These are phyloP conservation scores for Diaporthe sp. DNA, from an alignment of 2,329 filamentous ascomycete genomes.

Conservation along the genomic window DNA sequence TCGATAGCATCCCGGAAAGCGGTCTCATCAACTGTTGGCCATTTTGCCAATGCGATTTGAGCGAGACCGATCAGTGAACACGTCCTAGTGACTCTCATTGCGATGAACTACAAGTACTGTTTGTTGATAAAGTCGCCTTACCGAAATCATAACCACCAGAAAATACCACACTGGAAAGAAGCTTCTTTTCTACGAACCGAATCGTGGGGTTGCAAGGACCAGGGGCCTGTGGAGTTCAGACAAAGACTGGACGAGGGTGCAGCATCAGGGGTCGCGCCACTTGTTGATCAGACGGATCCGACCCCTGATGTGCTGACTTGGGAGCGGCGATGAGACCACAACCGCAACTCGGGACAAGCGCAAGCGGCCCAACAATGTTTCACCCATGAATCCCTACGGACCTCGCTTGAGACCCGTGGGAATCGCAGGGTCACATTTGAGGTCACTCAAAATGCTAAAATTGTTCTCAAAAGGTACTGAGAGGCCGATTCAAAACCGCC, in stretches of 20 bases:
- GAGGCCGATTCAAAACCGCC: not conserved
- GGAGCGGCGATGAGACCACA: conserved; percentile 19
- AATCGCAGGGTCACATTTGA: not conserved
- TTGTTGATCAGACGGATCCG: conserved; percentile 34
- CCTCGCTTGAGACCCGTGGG: not conserved
- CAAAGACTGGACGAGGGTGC: conserved; percentile 4
- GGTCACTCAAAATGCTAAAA: not conserved
- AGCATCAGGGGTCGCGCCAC: conserved; percentile 30
- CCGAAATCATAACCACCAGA: not conserved
- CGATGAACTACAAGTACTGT: not conserved
- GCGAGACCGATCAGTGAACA: conserved; percentile 8
- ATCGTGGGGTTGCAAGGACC: conserved; percentile 10
- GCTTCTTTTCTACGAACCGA: not conserved
- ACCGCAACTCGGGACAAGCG: conserved; percentile 10
- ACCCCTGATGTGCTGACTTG: conserved; percentile 31
- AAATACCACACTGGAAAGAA: not conserved
- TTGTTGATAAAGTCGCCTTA: not conserved
- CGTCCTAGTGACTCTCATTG: not conserved
- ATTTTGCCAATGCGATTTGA: conserved; percentile 4
- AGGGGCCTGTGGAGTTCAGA: not conserved
- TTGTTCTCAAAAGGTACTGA: not conserved
- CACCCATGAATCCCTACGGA: not conserved
- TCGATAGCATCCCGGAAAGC: conserved; percentile 14
- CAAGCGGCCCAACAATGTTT: conserved; percentile 1
- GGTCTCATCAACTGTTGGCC: conserved; percentile 24